Evolutionary conservation across 495 filamentous ascomycete genomes (phyloP), one percentile per base, ranked within the genome.

Genomic region (Niebla homalea): DNA sequence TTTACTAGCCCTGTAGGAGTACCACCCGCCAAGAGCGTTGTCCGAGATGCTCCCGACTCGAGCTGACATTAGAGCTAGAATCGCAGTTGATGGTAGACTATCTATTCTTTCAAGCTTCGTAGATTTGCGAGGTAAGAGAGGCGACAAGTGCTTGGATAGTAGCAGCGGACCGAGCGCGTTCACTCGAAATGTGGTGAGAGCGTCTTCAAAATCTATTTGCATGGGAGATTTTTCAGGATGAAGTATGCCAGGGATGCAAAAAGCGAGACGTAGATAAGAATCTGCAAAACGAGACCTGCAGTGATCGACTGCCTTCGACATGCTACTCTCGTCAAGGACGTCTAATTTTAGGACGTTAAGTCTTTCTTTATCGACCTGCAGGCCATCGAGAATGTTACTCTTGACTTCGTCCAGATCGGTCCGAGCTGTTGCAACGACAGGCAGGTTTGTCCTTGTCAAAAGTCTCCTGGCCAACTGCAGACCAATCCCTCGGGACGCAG

Each of bases 91-190:
- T 0, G 64, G 70, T 5, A 70, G 39, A 0, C 21, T 20, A 11
- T 53, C 23, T 6, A 52, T 26, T 2, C 48, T 12, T 2, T 29
- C n/a, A 36, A 60, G 1, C 52, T 53, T 5, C 50, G 62, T 58
- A 51, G 68, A 54, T 60, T 73, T 67, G 29, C 68, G 57, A 14
- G 85, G 87, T 4, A 94, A 63, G 57, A 87, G 80, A 1, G 65
- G 64, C 0, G 70, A 68, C 51, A 93, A 82, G 51, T 86, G 76
- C 58, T 94, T 90, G 55, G 84, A 74, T 36, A 92, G 70, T 22
- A 93, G 63, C 36, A 93, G 58, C 0, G 84, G 85, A 0, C 85
- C 85, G 0, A 93, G 69, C 0, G 80, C 65, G 54, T 93, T 93
- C 35, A 82, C 75, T 18, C 71, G 65, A 60, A 85, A 81, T 18